These are phyloP conservation scores for Teunomyces aglyptinius DNA, from an alignment of 805 yeast species.

Conservation along the genomic window DNA sequence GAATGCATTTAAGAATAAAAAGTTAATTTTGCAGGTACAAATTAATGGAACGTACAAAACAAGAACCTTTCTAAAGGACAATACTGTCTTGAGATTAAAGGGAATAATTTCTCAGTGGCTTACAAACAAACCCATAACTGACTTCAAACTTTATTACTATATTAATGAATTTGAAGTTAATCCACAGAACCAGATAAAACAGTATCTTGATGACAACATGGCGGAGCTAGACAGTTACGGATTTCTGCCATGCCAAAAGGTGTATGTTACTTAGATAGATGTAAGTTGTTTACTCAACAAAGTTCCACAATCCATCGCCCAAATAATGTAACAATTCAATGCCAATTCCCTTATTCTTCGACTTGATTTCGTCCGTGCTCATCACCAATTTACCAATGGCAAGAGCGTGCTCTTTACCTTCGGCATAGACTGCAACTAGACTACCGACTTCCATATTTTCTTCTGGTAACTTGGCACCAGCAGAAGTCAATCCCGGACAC, in stretches of 20 bases:
- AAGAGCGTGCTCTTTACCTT: constrained; percentile 86
- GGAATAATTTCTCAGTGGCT: constrained; percentile 26
- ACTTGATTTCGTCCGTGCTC: constrained; percentile 87
- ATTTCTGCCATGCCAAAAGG: constrained; percentile 19
- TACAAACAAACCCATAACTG: constrained; percentile 17
- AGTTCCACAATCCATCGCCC: constrained; percentile 87
- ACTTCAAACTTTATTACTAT: constrained; percentile 25
- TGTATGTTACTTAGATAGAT: constrained; percentile 14
- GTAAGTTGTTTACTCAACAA: constrained; percentile 39
- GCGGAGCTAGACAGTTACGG: constrained; percentile 24
- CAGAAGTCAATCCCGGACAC: constrained; percentile 92
- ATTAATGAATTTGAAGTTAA: constrained; percentile 18
- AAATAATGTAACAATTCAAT: constrained; percentile 78
- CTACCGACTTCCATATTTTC: constrained; percentile 63
- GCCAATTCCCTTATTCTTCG: constrained; percentile 83
- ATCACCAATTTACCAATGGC: constrained; percentile 86
- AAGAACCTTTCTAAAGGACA: constrained; percentile 22
- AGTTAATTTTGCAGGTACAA: constrained; percentile 11
- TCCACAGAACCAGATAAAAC: constrained; percentile 12
- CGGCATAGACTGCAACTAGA: constrained; percentile 84
- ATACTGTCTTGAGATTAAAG: constrained; percentile 31
- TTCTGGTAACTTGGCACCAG: constrained; percentile 81
- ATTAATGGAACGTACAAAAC: constrained; percentile 6
- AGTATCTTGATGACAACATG: constrained; percentile 28
- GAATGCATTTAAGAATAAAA: constrained; percentile 8